Evolutionary conservation across 2,329 filamentous ascomycete species (phyloP).

Genomic region (Fusarium abutilonis): DNA sequence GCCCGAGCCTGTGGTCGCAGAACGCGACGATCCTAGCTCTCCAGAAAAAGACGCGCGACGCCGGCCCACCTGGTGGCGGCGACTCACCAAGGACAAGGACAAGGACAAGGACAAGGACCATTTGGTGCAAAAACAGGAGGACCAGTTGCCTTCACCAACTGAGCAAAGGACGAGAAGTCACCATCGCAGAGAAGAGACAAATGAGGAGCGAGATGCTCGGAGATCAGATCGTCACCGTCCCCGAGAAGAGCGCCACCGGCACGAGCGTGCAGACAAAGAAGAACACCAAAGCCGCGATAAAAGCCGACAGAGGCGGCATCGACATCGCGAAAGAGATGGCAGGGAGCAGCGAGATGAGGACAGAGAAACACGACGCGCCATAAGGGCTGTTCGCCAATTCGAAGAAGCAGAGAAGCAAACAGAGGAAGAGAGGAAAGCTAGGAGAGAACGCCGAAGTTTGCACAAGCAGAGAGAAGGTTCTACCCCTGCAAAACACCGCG

Average conservation of each 20-base stretch:
- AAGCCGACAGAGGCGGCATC: neutral
- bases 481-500: neutral
- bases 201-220: constrained; percentile 8
- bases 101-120: too few relatives aligned
- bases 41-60: constrained; percentile 4
- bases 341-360: neutral
- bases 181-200: constrained; percentile 1
- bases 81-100: constrained; percentile 11
- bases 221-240: constrained; percentile 2
- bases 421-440: constrained; percentile 8
- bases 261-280: neutral
- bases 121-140: constrained; percentile 1
- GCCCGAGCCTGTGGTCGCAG: neutral
- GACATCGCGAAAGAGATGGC: neutral
- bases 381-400: constrained; percentile 4
- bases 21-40: constrained; percentile 1
- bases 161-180: neutral
- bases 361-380: constrained; percentile 1
- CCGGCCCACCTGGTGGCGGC: constrained; percentile 13
- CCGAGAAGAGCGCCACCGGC: constrained; percentile 1
- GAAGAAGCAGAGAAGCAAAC: constrained; percentile 4
- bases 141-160: neutral
- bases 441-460: constrained; percentile 8
- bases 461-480: constrained; percentile 1
- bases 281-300: neutral